Evolutionary conservation across 2,329 filamentous ascomycete genomes (phyloP).

Genomic region (Aspergillus pseudoviridinutans): DNA sequence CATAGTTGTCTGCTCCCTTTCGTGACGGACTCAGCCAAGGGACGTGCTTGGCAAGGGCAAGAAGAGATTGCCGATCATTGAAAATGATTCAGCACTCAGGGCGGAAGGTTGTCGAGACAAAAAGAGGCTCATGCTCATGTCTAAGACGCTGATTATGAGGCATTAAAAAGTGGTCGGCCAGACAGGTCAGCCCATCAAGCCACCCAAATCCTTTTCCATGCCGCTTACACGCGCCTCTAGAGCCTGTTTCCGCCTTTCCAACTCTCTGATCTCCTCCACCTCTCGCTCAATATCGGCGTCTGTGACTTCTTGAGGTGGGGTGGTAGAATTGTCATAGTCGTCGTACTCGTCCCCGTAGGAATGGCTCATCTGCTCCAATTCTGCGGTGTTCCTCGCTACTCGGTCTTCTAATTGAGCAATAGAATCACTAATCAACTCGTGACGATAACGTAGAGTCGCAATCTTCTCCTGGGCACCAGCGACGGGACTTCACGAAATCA

Average conservation of each 20-base stretch:
- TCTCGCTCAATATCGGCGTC: conserved; percentile 44
- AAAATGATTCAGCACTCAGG: background rate
- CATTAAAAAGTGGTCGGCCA: background rate
- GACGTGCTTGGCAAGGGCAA: background rate
- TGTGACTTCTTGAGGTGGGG: conserved; percentile 29
- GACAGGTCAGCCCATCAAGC: conserved; percentile 46
- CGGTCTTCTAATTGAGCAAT: conserved; percentile 75
- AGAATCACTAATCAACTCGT: conserved; percentile 68
- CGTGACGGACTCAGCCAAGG: background rate
- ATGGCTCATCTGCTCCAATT: conserved; percentile 68
- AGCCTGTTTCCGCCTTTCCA: conserved; percentile 60
- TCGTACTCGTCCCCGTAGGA: conserved; percentile 54
- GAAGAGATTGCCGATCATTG: background rate
- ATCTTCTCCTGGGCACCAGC: conserved; percentile 76
- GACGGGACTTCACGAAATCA: conserved; percentile 53
- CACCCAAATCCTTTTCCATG: conserved; percentile 66
- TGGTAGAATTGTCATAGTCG: conserved; percentile 45
- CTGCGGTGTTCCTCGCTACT: conserved; percentile 70
- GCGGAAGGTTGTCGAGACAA: background rate
- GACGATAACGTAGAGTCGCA: conserved; percentile 63
- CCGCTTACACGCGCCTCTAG: conserved; percentile 63
- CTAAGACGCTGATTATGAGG: background rate
- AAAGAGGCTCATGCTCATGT: background rate
- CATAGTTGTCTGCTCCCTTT: background rate
- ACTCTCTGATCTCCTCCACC: conserved; percentile 54